A percentile compares a stretch with the other conserved stretches of the same genome.
phyloP scores from a whole-genome alignment of 1,284 basidiomycete genomes.

The Hortiboletus rubellus region DNA sequence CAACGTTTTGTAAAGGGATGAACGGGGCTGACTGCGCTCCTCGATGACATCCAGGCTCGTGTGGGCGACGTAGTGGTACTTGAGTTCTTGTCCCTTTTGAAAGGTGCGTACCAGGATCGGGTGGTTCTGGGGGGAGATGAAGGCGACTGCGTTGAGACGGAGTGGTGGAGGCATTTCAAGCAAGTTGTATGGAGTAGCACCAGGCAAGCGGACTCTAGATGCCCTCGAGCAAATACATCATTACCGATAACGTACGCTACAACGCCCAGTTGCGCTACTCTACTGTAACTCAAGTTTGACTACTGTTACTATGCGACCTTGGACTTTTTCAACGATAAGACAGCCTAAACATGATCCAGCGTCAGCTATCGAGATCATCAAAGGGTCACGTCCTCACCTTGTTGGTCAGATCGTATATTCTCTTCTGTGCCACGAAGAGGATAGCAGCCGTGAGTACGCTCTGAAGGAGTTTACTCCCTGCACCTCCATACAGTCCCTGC shows the following conservation, averaged over 20 bases:
- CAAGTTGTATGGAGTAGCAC: too few relatives aligned
- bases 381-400: slow-evolving; percentile 39
- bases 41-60: slow-evolving; percentile 77
- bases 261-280: background rate
- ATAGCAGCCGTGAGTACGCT: slow-evolving; percentile 90
- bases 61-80: slow-evolving; percentile 82
- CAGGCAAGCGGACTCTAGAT: too few relatives aligned
- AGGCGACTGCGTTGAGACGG: slow-evolving; percentile 73
- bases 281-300: background rate
- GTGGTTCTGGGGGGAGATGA: slow-evolving; percentile 77
- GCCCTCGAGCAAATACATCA: background rate
- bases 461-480: slow-evolving; percentile 83
- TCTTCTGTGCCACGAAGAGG: slow-evolving; percentile 80
- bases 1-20: background rate
- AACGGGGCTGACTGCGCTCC: slow-evolving; percentile 50
- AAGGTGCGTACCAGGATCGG: slow-evolving; percentile 76
- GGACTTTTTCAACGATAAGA: slow-evolving; percentile 14
- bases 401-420: slow-evolving; percentile 71
- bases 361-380: background rate
- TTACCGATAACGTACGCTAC: background rate
- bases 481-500: slow-evolving; percentile 81
- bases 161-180: slow-evolving; percentile 59
- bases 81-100: slow-evolving; percentile 66
- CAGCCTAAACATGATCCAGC: slow-evolving; percentile 12
- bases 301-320: background rate